Base-by-base conservation (phyloP, 2,329 filamentous ascomycete species). In the Penicillium sp. region DNA sequence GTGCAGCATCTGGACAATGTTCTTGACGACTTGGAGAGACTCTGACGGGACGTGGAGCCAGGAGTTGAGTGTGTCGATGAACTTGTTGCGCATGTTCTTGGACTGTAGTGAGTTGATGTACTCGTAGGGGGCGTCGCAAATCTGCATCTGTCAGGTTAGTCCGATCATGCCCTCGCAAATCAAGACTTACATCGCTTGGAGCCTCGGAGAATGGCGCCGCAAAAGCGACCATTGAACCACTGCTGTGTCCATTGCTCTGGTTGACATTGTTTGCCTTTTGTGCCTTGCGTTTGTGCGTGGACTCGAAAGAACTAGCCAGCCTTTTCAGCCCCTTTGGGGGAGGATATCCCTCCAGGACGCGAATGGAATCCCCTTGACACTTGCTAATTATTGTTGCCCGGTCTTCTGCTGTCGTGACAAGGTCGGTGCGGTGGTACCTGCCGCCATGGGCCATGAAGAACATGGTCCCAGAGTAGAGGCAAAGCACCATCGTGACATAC, bases 1-100 rank as follows among this genome's bases (percentile, higher is more conserved):
- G 62, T 80, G 78, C 5, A 80, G 69, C 69, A 77, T 77, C 7
- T 67, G 65, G 7, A 76, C 67, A 1, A 78, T 73, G n/a, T 69
- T 69, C 7, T 74, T 73, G 57, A 80, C 76, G 21, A 72, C 65
- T 11, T 67, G 66, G 11, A 78, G 61, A 3, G 67, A 73, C 8
- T 65, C 55, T 5, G 69, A 60, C 1, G 76, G 75, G 21, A 79
- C 70, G 5, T 71, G 60, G 29, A 78, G 65, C 73, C 78, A 79
- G 5, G 62, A 63, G 60, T 80, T 75, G 51, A 80, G 73, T 1
- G 76, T 74, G 21, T 75, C 69, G 56, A 81, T 76, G 19, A 78
- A 57, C 53, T 71, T 69, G 13, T 70, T 65, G 7, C 78, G 69
- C 54, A 79, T 70, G 48, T 75, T 73, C 57, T 80, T 80, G 7